A percentile compares a stretch with the other conserved stretches of the same genome.
phyloP scores from a whole-genome alignment of 805 yeast species.

The Metschnikowia arizonensis region DNA sequence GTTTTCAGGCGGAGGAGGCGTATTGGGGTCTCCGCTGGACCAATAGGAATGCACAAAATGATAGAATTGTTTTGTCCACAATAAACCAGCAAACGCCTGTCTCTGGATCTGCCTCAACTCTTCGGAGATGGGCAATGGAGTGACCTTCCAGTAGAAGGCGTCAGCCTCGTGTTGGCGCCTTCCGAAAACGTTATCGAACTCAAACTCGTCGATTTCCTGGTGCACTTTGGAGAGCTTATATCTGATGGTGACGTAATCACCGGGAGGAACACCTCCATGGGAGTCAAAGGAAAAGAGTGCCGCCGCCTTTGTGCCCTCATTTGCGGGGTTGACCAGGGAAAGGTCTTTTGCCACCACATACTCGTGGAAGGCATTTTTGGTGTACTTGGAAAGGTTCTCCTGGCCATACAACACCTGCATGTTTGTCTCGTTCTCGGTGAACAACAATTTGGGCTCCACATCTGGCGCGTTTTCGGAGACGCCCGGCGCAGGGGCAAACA shows the following conservation, averaged over 20 bases:
- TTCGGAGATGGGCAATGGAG: constrained; percentile 80
- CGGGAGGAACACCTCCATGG: constrained; percentile 76
- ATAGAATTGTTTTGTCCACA: constrained; percentile 92
- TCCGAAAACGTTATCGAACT: constrained; percentile 63
- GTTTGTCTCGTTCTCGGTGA: constrained; percentile 90
- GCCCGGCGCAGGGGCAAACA: constrained; percentile 85
- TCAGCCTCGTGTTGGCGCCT: constrained; percentile 85
- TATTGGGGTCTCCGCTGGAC: constrained; percentile 78
- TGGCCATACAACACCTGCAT: constrained; percentile 60
- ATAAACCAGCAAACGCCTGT: constrained; percentile 89
- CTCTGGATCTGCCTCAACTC: constrained; percentile 80
- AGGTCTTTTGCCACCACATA: constrained; percentile 58
- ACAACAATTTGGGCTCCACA: constrained; percentile 70
- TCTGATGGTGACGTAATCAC: constrained; percentile 81
- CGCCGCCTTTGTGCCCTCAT: constrained; percentile 75
- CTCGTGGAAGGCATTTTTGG: constrained; percentile 92
- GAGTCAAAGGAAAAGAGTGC: constrained; percentile 80
- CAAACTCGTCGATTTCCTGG: constrained; percentile 62
- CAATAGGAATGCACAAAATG: constrained; percentile 82
- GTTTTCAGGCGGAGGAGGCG: constrained; percentile 71
- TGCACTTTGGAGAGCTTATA: constrained; percentile 55
- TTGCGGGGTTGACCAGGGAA: constrained; percentile 64
- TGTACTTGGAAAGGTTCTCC: constrained; percentile 54
- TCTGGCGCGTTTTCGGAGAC: constrained; percentile 53
- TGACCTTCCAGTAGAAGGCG: constrained; percentile 83